Conservation (phyloP, 768 basidiomycete genomes). For the Trametes elegans region DNA sequence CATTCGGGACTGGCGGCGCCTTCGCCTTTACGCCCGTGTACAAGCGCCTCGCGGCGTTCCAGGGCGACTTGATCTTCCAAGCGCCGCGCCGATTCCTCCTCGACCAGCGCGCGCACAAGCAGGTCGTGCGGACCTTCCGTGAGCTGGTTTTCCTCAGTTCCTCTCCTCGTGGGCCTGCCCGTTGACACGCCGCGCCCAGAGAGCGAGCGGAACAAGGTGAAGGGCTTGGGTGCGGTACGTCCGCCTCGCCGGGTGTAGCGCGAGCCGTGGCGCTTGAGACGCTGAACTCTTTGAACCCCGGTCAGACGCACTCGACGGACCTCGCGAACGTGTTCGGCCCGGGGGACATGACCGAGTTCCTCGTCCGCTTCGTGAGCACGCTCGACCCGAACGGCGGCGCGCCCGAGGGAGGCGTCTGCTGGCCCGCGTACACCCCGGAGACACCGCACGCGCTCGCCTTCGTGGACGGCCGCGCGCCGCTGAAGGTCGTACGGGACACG, state of each 20-base stretch:
- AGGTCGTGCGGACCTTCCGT: conserved; percentile 37
- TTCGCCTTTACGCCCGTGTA: conserved; percentile 43
- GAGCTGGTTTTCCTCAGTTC: conserved; percentile 7
- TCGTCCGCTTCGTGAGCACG: conserved; percentile 41
- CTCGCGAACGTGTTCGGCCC: conserved; percentile 40
- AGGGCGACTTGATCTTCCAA: conserved; percentile 37
- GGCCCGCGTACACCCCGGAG: conserved; percentile 42
- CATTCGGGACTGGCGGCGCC: conserved; percentile 45
- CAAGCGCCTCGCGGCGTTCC: conserved; percentile 36
- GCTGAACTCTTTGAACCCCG: no score
- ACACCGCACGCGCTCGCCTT: conserved; percentile 42
- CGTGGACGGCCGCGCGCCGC: conserved; percentile 33
- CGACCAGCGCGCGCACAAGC: conserved; percentile 29
- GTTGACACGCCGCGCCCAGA: not conserved
- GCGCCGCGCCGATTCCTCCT: conserved; percentile 37
- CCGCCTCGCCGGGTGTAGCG: no score
- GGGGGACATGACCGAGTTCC: conserved; percentile 43
- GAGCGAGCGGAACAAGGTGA: not conserved
- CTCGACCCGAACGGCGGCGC: conserved; percentile 41
- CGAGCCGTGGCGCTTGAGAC: no score
- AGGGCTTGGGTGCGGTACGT: conserved; percentile 1
- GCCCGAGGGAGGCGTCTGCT: conserved; percentile 36
- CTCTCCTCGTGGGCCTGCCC: not conserved
- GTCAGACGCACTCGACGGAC: conserved; percentile 47
- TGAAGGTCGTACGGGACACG: conserved; percentile 41